These are phyloP conservation scores for Xanthoparmelia taractica DNA, from an alignment of 495 filamentous ascomycete genomes.

Conservation along the genomic window DNA sequence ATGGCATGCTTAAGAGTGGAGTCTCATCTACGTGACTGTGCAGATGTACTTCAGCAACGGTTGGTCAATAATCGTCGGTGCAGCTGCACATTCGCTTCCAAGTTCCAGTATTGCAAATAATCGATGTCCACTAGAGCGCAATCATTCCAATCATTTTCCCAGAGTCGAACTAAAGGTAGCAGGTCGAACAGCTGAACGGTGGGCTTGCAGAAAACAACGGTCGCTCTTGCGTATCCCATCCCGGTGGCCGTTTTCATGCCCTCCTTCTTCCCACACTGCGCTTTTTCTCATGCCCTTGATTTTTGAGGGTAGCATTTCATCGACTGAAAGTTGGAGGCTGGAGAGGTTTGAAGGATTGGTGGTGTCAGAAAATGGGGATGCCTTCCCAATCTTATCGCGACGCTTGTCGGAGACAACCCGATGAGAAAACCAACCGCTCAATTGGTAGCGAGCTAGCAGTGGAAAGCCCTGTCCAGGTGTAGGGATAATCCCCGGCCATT, in stretches of 20 bases:
- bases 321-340: neutral
- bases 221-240: neutral
- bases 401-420: neutral
- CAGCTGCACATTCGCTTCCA: neutral
- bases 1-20: slow-evolving; percentile 2
- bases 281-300: neutral
- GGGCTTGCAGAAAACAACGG: slow-evolving; percentile 2
- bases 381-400: slow-evolving; percentile 1
- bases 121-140: neutral
- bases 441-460: neutral
- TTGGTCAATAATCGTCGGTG: neutral
- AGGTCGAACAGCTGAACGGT: neutral
- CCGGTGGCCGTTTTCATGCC: neutral
- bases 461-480: neutral
- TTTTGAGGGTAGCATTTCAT: neutral
- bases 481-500: neutral
- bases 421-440: neutral
- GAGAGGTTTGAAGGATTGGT: neutral
- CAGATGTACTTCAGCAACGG: neutral
- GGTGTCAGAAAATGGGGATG: neutral
- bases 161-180: too few relatives aligned
- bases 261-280: neutral
- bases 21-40: neutral
- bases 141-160: neutral
- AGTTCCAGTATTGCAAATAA: neutral